Evolutionary conservation across 2,329 filamentous ascomycete species (phyloP).

Genomic region (Graphilbum ipis-grandicollis): DNA sequence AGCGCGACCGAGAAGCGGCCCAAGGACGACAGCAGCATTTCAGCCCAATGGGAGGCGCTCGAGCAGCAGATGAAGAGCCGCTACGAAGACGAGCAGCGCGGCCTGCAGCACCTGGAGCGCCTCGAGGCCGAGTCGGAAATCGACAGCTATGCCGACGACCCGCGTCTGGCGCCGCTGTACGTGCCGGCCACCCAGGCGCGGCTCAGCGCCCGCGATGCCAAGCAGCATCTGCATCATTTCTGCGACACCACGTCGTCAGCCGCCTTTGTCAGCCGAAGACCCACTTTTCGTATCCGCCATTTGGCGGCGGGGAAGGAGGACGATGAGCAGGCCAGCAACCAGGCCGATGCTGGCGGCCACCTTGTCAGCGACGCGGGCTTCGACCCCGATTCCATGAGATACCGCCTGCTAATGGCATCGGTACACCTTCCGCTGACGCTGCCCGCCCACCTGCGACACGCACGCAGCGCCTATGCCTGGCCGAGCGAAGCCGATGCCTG

Average conservation of each 20-base stretch:
- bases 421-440: slow-evolving; percentile 58
- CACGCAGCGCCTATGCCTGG: slow-evolving; percentile 41
- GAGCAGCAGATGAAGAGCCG: slow-evolving; percentile 56
- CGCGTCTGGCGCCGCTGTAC: slow-evolving; percentile 6
- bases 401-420: slow-evolving; percentile 28
- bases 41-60: slow-evolving; percentile 40
- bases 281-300: slow-evolving; percentile 46
- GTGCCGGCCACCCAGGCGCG: slow-evolving; percentile 34
- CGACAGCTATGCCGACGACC: slow-evolving; percentile 19
- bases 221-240: slow-evolving; percentile 67
- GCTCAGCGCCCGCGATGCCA: slow-evolving; percentile 56
- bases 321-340: slow-evolving; percentile 2
- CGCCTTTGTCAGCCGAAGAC: slow-evolving; percentile 45
- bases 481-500: slow-evolving; percentile 51
- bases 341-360: slow-evolving; percentile 5
- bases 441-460: slow-evolving; percentile 38
- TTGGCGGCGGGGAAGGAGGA: slow-evolving; percentile 7
- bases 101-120: slow-evolving; percentile 36
- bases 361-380: not conserved
- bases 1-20: not conserved
- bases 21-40: not conserved
- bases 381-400: not conserved
- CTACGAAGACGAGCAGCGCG: slow-evolving; percentile 49
- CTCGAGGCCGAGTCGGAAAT: slow-evolving; percentile 23
- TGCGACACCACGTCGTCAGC: slow-evolving; percentile 43